Evolutionary conservation across 2,329 filamentous ascomycete species (phyloP).

Genomic region (Xylariaceae sp.): DNA sequence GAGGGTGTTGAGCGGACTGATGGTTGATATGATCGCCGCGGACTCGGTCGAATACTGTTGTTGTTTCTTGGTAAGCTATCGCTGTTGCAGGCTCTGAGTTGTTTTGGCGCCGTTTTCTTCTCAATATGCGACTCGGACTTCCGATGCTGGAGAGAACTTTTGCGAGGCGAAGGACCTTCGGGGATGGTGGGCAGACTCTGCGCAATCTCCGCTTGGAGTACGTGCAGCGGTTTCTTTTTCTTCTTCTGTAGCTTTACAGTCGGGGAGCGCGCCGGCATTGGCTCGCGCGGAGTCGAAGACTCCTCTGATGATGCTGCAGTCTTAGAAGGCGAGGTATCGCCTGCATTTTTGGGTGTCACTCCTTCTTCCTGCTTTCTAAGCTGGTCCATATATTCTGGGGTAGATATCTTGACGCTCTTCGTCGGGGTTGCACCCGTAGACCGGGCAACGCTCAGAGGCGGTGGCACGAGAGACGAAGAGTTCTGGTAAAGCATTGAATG

Average conservation of each 20-base stretch:
- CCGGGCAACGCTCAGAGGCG: conserved; percentile 22
- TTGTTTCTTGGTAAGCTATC: conserved; percentile 39
- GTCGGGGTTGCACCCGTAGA: conserved; percentile 12
- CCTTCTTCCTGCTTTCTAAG: conserved; percentile 39
- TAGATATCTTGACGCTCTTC: conserved; percentile 25
- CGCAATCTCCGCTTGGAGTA: conserved; percentile 32
- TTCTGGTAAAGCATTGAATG: conserved; percentile 21
- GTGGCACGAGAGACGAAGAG: conserved; percentile 23
- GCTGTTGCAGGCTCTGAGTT: conserved; percentile 20
- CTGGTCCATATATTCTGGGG: conserved; percentile 28
- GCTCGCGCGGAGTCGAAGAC: conserved; percentile 23
- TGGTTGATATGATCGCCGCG: conserved; percentile 48
- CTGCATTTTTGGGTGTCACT: conserved; percentile 22
- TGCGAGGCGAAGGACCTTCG: conserved; percentile 45
- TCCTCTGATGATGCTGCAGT: conserved; percentile 11
- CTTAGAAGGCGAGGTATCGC: conserved; percentile 9
- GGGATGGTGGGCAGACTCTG: conserved; percentile 48
- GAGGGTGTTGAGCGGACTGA: conserved; percentile 47
- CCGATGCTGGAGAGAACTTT: conserved; percentile 34
- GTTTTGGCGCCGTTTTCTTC: conserved; percentile 15
- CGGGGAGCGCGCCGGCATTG: conserved; percentile 22
- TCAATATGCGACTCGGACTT: conserved; percentile 21
- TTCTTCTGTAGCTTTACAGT: conserved; percentile 53
- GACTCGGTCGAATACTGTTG: conserved; percentile 42
- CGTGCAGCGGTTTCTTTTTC: conserved; percentile 32